Evolutionary conservation across 176 grass and related monocot genomes (phyloP).

Genomic region (Triticum timopheevii): DNA sequence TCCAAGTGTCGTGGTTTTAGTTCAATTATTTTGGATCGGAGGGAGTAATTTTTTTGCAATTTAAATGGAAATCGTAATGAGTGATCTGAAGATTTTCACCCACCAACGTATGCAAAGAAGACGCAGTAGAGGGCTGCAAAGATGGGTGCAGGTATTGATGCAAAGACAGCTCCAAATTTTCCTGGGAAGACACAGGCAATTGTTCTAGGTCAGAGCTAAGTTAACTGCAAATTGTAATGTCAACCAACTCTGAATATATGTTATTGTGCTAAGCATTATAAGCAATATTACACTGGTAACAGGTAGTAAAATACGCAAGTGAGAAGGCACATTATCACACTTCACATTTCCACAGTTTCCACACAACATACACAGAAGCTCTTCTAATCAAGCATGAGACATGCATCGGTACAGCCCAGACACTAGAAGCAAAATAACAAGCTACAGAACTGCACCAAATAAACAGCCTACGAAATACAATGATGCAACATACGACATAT

Average conservation of each 20-base stretch:
- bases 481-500: slow-evolving; percentile 11
- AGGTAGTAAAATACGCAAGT: not conserved
- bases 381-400: not conserved
- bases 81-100: slow-evolving; percentile 25
- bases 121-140: slow-evolving; percentile 95
- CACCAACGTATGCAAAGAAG: slow-evolving; percentile 99
- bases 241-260: not conserved
- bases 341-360: not conserved
- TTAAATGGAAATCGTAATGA: not conserved
- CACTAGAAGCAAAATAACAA: not conserved
- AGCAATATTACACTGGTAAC: too few species aligned
- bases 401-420: not conserved
- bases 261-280: not conserved
- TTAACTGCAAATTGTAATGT: slow-evolving; percentile 4
- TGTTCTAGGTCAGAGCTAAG: not conserved
- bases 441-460: not conserved
- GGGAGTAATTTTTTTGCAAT: too few species aligned
- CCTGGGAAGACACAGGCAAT: slow-evolving; percentile 42
- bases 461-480: not conserved
- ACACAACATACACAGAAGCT: not conserved
- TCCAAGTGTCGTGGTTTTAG: too few species aligned
- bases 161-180: slow-evolving; percentile 99
- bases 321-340: not conserved
- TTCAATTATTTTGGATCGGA: too few species aligned
- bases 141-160: slow-evolving; percentile 93